Base-by-base conservation (phyloP, 805 yeast species). In the Lipomyces yamadae region DNA sequence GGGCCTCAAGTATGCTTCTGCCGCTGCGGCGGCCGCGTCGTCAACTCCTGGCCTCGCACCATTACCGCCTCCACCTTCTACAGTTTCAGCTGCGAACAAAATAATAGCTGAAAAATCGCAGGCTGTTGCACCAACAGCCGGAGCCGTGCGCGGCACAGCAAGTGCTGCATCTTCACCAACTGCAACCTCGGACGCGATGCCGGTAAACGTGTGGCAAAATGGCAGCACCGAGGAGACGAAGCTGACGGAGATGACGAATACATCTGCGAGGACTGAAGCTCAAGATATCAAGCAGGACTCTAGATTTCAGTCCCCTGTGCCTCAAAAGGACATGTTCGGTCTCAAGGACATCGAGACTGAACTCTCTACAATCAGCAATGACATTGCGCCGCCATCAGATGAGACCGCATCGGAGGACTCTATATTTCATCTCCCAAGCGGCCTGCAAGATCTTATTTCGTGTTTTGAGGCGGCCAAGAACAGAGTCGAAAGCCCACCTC, bases 401-500 rank as follows among this genome's bases (percentile, higher is more conserved):
- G 70, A 71, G 18, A 56, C 70, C 34, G 42, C 65, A 30, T 56
- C 68, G 1, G 70, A 55, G 18, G 72, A 69, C 18, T 59, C 65
- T 15, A 58, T 61, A 35, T 60, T 63, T 50, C 68, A 61, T 4
- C 75, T 81, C 11, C 83, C 83, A 2, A 80, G 81, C 3, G 83
- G 82, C 0, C 72, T 80, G 32, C 81, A 78, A 65, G 82, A 79
- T 60, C 72, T 80, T 4, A 75, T 77, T 13, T 67, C 74, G 35
- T 76, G 81, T 6, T 76, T 80, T 39, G 80, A 79, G 29, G 76
- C 76, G 3, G 82, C 86, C 67, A 75, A 77, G 75, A 73, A 73
- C 42, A 79, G 89, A 55, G 76, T 86, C 48, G 76, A 76, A 39
- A 81, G 83, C 61, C 89, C 91, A 32, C 81, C 85, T 34, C 81